Evolutionary conservation across 2,329 filamentous ascomycete genomes (phyloP).

Genomic region (Alternaria longipes): DNA sequence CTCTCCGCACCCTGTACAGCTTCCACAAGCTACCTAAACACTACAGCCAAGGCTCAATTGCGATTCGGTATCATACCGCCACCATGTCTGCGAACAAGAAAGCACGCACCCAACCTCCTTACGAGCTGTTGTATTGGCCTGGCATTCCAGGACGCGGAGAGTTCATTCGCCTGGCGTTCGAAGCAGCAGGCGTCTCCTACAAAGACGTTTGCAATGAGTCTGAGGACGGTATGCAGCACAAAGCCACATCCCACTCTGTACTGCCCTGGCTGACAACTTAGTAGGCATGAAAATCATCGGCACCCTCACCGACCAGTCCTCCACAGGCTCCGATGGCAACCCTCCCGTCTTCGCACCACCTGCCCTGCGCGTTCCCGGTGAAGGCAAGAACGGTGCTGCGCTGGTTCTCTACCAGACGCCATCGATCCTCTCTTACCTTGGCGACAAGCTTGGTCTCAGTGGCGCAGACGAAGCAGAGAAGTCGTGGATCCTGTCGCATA

Average conservation of each 20-base stretch:
- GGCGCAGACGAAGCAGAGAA: conserved; percentile 60
- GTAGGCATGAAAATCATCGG: conserved; percentile 60
- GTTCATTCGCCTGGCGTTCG: conserved; percentile 75
- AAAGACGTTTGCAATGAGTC: conserved; percentile 65
- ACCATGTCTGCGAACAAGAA: conserved; percentile 39
- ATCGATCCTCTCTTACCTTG: conserved; percentile 77
- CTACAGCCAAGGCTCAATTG: background rate
- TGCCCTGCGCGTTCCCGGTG: conserved; percentile 63
- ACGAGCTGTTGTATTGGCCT: conserved; percentile 77
- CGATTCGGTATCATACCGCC: background rate
- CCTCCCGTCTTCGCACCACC: conserved; percentile 74
- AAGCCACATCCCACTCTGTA: background rate
- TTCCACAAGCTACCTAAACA: background rate
- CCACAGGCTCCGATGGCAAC: conserved; percentile 63
- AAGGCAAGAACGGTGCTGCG: conserved; percentile 61
- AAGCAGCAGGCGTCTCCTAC: conserved; percentile 72
- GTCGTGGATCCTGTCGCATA: conserved; percentile 69
- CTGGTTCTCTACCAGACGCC: conserved; percentile 74
- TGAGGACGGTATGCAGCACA: conserved; percentile 52
- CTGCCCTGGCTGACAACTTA: background rate
- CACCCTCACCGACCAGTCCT: conserved; percentile 56
- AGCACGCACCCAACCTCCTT: conserved; percentile 54
- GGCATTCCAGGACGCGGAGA: conserved; percentile 77
- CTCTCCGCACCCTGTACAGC: conserved; percentile 1
- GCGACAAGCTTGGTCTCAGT: conserved; percentile 66